Evolutionary conservation across 148 eudicot genomes (phyloP), one percentile per base, ranked within the genome.

Genomic region (Rhododendron ferrugineum): DNA sequence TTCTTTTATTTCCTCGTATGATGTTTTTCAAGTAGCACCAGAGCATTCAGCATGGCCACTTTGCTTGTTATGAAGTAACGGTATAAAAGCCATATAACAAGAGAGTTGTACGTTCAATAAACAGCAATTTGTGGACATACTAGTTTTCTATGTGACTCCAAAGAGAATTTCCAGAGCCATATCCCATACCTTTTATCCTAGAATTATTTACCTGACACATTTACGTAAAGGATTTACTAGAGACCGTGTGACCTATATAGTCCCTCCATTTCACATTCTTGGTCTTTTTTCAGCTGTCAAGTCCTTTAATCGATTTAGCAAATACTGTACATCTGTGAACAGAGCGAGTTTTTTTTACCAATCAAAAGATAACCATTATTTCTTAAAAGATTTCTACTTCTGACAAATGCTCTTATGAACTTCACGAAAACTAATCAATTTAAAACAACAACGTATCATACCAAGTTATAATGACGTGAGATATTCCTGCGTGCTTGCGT

Each of bases 381-480:
- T 50, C 54, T 50, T 11, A 16, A 54, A 54, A 15, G 5, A 16
- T 3, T 15, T 54, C 60, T 54, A 54, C 60, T 54, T 16, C 22
- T 54, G 60, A 54, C 22, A 54, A 58, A 20, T 20, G 22, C 5
- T 54, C 60, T 15, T 77, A 42, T 44, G 5, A 47, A 26, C 36
- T 15, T 79, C 4, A 15, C 2, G 3, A 30, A 26, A 49, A 13
- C 47, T 49, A 52, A 49, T 47, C 60, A 40, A 78, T 28, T 15
- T 13, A 49, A 11, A 47, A 79, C 8, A 14, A 85, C 14, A 52
- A 54, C 60, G 6, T 72, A 11, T 37, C 87, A 84, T 92, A 97
- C 99, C 91, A 97, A 84, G 87, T 97, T 98, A 91, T 97, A 97
- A 83, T 97, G 99, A 47, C 95, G 92, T 83, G 99, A 95, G 73